A percentile compares a stretch with the other conserved stretches of the same genome.
phyloP scores from a whole-genome alignment of 208 protist species.

The Cochliopodium minus region DNA sequence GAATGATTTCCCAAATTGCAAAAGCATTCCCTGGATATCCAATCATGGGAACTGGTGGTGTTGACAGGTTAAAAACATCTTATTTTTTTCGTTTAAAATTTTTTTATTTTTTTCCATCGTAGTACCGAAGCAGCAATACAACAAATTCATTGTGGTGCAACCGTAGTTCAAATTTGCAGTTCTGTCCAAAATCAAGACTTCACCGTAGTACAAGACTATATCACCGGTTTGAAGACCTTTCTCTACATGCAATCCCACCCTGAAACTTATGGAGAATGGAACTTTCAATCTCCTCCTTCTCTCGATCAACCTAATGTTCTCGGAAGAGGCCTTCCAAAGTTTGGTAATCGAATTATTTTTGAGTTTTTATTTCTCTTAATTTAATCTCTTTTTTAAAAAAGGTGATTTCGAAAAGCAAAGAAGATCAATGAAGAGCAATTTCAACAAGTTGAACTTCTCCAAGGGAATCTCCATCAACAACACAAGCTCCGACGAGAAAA shows the following conservation, averaged over 20 bases:
- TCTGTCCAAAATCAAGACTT: constrained; percentile 61
- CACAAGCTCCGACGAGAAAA: too few species aligned
- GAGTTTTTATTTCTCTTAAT: too few species aligned
- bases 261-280: constrained; percentile 32
- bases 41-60: constrained; percentile 52
- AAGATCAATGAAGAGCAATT: neutral
- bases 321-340: neutral
- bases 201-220: constrained; percentile 53
- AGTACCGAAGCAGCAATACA: constrained; percentile 45
- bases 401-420: neutral
- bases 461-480: neutral
- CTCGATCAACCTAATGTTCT: neutral
- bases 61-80: constrained; percentile 5
- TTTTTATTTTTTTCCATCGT: neutral
- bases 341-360: too few species aligned
- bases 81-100: too few species aligned
- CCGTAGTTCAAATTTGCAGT: constrained; percentile 51
- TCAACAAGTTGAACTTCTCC: neutral
- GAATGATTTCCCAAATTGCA: constrained; percentile 33
- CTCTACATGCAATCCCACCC: constrained; percentile 39
- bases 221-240: constrained; percentile 40
- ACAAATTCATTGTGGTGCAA: constrained; percentile 54
- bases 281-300: constrained; percentile 32
- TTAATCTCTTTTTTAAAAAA: too few species aligned
- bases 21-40: constrained; percentile 35